Conservation (phyloP, 257 asterid genomes). For the Petunia axillaris region DNA sequence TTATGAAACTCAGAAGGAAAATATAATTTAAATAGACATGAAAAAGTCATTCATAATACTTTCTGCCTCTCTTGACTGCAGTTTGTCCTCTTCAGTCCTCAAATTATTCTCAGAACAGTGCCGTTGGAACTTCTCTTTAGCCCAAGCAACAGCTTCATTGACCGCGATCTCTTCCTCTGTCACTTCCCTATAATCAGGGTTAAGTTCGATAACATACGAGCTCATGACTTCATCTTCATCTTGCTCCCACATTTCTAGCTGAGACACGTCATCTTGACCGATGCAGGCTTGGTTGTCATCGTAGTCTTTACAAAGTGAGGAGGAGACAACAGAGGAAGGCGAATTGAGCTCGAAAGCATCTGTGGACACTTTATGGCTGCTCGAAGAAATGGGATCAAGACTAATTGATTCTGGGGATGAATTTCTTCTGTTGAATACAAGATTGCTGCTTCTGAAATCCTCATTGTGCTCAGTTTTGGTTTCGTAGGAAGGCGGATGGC, state of each 20-base stretch:
- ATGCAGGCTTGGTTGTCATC: slow-evolving; percentile 32
- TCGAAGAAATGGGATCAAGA: slow-evolving; percentile 49
- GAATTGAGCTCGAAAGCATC: slow-evolving; percentile 55
- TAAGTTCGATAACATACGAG: slow-evolving; percentile 78
- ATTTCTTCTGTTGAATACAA: slow-evolving; percentile 50
- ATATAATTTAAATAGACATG: not conserved
- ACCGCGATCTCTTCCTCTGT: slow-evolving; percentile 63
- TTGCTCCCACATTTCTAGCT: slow-evolving; percentile 34
- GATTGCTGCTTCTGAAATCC: slow-evolving; percentile 42
- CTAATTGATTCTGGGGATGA: slow-evolving; percentile 71
- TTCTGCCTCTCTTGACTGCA: slow-evolving; percentile 35
- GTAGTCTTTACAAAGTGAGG: slow-evolving; percentile 53
- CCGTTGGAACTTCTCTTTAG: slow-evolving; percentile 68
- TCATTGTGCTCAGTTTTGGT: slow-evolving; percentile 38
- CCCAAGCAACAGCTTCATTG: slow-evolving; percentile 90
- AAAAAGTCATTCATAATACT: slow-evolving; percentile 33
- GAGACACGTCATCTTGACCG: slow-evolving; percentile 34
- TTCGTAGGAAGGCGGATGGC: slow-evolving; percentile 31
- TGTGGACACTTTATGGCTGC: slow-evolving; percentile 49
- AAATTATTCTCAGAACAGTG: slow-evolving; percentile 37
- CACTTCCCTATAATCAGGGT: slow-evolving; percentile 47
- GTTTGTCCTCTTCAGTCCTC: slow-evolving; percentile 36
- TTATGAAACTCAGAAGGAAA: not conserved
- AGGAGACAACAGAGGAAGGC: slow-evolving; percentile 60
- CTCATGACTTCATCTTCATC: slow-evolving; percentile 67